phyloP scores from a whole-genome alignment of 225 moss, liverwort and hornwort species.

The Sphagnum tenellum region DNA sequence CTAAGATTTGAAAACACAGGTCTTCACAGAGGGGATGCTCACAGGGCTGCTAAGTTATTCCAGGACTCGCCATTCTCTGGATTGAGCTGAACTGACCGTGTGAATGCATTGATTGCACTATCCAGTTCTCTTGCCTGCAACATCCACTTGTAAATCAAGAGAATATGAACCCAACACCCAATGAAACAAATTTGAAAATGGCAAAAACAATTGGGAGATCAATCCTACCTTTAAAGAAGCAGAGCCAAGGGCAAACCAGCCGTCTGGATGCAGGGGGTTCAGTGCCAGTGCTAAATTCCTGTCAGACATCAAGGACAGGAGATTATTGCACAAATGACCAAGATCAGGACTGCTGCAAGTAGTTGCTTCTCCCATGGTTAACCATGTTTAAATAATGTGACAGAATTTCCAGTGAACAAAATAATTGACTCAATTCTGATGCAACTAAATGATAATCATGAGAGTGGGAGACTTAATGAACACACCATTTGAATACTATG shows the following conservation, averaged over 20 bases:
- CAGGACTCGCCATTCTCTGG: slow-evolving; percentile 98
- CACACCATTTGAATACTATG: too few species aligned
- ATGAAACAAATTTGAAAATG: background rate
- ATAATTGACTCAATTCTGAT: too few species aligned
- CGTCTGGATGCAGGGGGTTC: slow-evolving; percentile 95
- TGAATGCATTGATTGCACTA: slow-evolving; percentile 70
- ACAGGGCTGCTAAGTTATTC: slow-evolving; percentile 98
- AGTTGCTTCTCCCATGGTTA: too few species aligned
- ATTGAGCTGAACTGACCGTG: slow-evolving; percentile 90
- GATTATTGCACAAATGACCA: too few species aligned
- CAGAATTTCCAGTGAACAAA: too few species aligned
- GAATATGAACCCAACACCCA: background rate
- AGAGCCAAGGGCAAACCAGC: slow-evolving; percentile 98
- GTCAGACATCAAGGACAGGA: slow-evolving; percentile 1
- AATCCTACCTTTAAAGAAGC: slow-evolving; percentile 77
- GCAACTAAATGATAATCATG: too few species aligned
- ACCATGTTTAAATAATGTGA: too few species aligned
- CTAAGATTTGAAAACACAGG: background rate
- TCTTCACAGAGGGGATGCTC: slow-evolving; percentile 6
- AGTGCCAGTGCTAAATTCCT: slow-evolving; percentile 83
- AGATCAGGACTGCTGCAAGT: too few species aligned
- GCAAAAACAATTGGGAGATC: too few species aligned
- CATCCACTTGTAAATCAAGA: background rate
- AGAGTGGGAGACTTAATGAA: too few species aligned
- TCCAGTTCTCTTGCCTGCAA: slow-evolving; percentile 72